Base-by-base conservation (phyloP, 1,284 basidiomycete genomes). In the Cutaneotrichosporon mucoides region DNA sequence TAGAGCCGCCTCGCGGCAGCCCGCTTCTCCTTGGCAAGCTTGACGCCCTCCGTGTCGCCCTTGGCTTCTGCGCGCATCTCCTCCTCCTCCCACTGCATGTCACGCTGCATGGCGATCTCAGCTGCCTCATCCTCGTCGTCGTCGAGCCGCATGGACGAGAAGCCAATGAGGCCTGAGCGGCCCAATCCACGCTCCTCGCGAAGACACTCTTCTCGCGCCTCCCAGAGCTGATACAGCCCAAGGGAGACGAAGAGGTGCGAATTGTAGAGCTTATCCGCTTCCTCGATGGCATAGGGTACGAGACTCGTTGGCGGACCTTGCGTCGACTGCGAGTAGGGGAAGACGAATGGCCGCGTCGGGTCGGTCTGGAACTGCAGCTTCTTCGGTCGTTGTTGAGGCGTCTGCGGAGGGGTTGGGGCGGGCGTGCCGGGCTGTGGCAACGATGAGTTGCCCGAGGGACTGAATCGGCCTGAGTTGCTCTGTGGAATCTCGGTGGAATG, bases 291-390 rank as follows among this genome's bases (percentile, higher is more conserved):
- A 73, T 88, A 92, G 1, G 96, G 96, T 1, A 98, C 91, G 9
- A 91, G 80, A 3, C 75, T 71, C 0, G 66, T 49, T 1, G 76
- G 71, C 33, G 67, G 77, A 36, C 60, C 63, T 6, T 57, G 62
- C 62, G 77, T 56, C 78, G 82, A 53, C 81, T 83, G 73, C 11
- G 92, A 90, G 75, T 96, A 99, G 0, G 96, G 96, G 73, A 99
- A 93, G 58, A 99, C 81, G 74, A 99, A 99, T 1, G 96, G 96
- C 7, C 91, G 84, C 38, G 81, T 87, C 73, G 96, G 96, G 75
- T 99, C 96, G 0, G 96, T 99, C 76, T 99, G 96, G 77, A 93
- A 99, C 73, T 97, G 94, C 73, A 95, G 92, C 76, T 98, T 98
- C 81, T 98, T 98, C 7, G 90, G 92, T 72, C 95, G 96, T 5